Evolutionary conservation across 164 flowering plant species (phyloP).

Genomic region (Aristolochia fimbriata): DNA sequence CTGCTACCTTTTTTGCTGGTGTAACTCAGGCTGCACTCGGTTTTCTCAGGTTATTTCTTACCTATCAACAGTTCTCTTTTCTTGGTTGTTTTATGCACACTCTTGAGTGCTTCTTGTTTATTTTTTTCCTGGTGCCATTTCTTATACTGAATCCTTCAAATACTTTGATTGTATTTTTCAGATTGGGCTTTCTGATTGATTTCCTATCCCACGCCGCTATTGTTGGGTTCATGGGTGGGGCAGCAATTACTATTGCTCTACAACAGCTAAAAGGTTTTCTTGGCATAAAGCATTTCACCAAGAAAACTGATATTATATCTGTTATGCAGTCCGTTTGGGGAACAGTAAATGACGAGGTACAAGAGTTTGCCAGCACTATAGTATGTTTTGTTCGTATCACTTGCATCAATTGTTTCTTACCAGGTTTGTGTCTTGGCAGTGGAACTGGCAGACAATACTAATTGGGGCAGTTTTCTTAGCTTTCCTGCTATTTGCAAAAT

Average conservation of each 20-base stretch:
- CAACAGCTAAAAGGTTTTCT: constrained; percentile 96
- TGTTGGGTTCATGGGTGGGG: constrained; percentile 97
- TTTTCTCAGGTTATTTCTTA: constrained; percentile 45
- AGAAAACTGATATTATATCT: constrained; percentile 60
- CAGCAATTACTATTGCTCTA: constrained; percentile 87
- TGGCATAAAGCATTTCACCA: constrained; percentile 67
- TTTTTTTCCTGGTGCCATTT: neutral
- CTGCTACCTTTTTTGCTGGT: constrained; percentile 96
- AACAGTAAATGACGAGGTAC: constrained; percentile 72
- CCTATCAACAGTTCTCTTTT: neutral
- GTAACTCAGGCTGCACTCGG: constrained; percentile 82
- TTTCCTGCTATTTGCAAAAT: constrained; percentile 66
- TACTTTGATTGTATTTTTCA: constrained; percentile 10
- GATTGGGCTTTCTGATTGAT: constrained; percentile 90
- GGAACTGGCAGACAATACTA: constrained; percentile 92
- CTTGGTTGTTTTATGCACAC: neutral
- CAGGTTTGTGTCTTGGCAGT: constrained; percentile 37
- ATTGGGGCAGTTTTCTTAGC: constrained; percentile 56
- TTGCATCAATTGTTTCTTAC: neutral
- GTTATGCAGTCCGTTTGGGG: constrained; percentile 56
- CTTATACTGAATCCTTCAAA: neutral
- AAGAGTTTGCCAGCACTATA: neutral
- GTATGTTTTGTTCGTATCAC: neutral
- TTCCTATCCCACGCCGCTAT: constrained; percentile 94
- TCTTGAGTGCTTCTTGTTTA: neutral